A percentile compares a stretch with the other conserved stretches of the same genome.
phyloP scores from a whole-genome alignment of 768 basidiomycete species.

The Naganishia onofrii region DNA sequence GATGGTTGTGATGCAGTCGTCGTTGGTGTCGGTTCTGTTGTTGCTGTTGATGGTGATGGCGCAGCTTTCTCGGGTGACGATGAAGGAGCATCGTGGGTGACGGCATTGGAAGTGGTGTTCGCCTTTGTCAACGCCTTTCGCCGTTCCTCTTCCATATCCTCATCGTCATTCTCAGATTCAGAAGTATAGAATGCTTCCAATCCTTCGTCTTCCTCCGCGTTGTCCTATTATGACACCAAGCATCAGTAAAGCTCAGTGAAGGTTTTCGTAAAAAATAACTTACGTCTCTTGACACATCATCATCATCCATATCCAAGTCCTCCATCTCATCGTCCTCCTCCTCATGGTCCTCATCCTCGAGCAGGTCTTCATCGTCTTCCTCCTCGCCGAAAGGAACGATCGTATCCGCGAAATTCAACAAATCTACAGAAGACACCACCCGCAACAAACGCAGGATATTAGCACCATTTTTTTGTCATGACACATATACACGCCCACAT shows the following conservation, averaged over 20 bases:
- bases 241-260: too few species aligned
- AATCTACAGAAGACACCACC: conserved; percentile 31
- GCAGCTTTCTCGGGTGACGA: neutral
- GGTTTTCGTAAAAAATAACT: neutral
- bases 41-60: neutral
- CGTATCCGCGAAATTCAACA: conserved; percentile 45
- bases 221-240: conserved; percentile 26
- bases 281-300: neutral
- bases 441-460: conserved; percentile 40
- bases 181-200: conserved; percentile 30
- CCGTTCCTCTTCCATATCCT: conserved; percentile 28
- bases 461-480: too few species aligned
- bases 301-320: conserved; percentile 31
- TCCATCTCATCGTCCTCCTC: conserved; percentile 38
- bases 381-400: conserved; percentile 42
- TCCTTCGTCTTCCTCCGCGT: conserved; percentile 29
- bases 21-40: neutral
- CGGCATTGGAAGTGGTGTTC: conserved; percentile 28
- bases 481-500: too few species aligned
- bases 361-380: conserved; percentile 52
- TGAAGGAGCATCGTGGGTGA: neutral
- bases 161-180: conserved; percentile 33
- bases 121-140: conserved; percentile 20
- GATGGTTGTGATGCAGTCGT: too few species aligned
- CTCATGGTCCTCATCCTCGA: conserved; percentile 53